phyloP scores from a whole-genome alignment of 1,284 basidiomycete species.

The Ceratobasidium sp. region DNA sequence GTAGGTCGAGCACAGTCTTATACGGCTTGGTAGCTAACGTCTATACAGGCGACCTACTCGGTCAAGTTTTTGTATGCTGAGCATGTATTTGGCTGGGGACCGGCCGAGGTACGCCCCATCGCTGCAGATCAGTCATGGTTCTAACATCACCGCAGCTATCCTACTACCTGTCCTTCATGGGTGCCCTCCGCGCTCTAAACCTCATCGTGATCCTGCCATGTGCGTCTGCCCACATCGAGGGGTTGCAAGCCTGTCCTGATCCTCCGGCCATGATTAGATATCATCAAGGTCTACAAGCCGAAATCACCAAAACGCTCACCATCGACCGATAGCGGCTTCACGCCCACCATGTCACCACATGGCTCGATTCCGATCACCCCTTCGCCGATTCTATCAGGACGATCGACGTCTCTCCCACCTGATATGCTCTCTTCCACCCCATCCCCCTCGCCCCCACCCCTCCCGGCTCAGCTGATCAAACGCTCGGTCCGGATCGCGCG shows the following conservation, averaged over 20 bases:
- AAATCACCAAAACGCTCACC: slow-evolving; percentile 49
- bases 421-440: slow-evolving; percentile 49
- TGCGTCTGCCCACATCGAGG: slow-evolving; percentile 53
- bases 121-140: too few relatives aligned
- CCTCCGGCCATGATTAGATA: slow-evolving; percentile 53
- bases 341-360: slow-evolving; percentile 44
- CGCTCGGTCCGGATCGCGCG: slow-evolving; percentile 49
- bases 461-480: slow-evolving; percentile 35
- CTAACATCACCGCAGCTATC: slow-evolving; percentile 60
- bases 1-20: slow-evolving; percentile 54
- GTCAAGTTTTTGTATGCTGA: slow-evolving; percentile 71
- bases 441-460: slow-evolving; percentile 58
- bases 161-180: slow-evolving; percentile 69
- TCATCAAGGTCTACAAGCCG: slow-evolving; percentile 63
- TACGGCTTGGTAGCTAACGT: slow-evolving; percentile 31
- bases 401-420: slow-evolving; percentile 52
- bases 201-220: slow-evolving; percentile 68
- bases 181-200: slow-evolving; percentile 62
- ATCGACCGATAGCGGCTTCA: slow-evolving; percentile 47
- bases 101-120: slow-evolving; percentile 62
- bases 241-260: not conserved
- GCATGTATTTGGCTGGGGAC: slow-evolving; percentile 67
- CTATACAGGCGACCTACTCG: slow-evolving; percentile 63
- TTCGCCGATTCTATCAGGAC: slow-evolving; percentile 55
- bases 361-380: slow-evolving; percentile 47